Percentiles rank a stretch among this genome's conserved stretches.
phyloP scores from a whole-genome alignment of 2,329 filamentous ascomycete species.

The Orbilia brochopaga region DNA sequence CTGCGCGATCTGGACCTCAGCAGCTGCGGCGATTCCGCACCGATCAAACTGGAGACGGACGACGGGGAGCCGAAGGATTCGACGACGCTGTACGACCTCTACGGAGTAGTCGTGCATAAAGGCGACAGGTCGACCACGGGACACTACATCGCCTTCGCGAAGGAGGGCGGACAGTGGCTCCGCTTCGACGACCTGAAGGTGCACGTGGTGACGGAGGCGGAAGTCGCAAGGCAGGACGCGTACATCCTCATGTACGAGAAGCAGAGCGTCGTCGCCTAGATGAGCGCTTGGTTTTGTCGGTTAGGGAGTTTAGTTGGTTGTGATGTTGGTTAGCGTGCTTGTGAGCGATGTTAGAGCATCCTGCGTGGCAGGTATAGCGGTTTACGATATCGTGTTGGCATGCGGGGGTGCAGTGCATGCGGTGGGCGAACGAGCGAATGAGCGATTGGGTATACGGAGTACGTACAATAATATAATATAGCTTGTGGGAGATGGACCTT shows the following conservation, averaged over 20 bases:
- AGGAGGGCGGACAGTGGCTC: conserved; percentile 35
- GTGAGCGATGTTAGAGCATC: background rate
- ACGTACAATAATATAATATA: too few species aligned
- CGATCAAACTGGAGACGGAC: conserved; percentile 2
- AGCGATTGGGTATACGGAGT: too few species aligned
- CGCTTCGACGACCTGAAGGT: conserved; percentile 46
- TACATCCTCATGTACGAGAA: conserved; percentile 49
- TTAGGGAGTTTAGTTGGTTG: too few species aligned
- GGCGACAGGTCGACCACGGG: conserved; percentile 40
- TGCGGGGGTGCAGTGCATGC: too few species aligned
- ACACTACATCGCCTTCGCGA: conserved; percentile 40
- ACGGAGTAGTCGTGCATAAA: conserved; percentile 31
- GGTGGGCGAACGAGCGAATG: too few species aligned
- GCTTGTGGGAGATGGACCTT: too few species aligned
- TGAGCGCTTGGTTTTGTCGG: too few species aligned
- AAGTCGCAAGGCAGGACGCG: conserved; percentile 34
- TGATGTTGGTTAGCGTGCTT: too few species aligned
- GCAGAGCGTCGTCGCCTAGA: conserved; percentile 8
- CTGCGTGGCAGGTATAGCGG: background rate
- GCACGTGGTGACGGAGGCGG: conserved; percentile 24
- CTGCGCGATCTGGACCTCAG: conserved; percentile 26
- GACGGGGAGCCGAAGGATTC: background rate
- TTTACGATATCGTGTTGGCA: background rate
- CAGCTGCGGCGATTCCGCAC: conserved; percentile 2
- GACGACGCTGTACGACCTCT: conserved; percentile 27